Conservation (phyloP, 495 filamentous ascomycete species). For the Sordaria brevicollis region DNA sequence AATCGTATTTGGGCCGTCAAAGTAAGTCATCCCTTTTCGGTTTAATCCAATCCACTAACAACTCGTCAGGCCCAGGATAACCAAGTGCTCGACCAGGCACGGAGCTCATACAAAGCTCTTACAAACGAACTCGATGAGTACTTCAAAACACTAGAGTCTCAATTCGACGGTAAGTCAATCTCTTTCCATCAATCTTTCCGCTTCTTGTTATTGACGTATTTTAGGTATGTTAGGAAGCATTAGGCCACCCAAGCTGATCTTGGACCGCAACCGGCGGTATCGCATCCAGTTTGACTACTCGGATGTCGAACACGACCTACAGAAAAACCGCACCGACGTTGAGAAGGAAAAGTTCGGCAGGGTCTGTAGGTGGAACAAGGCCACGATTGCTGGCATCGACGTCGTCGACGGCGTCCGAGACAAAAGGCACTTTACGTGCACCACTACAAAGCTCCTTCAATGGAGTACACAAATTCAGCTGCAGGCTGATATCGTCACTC, state of each 20-base stretch:
- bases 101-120: constrained; percentile 77
- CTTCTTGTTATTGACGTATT: not conserved
- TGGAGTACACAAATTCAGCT: constrained; percentile 44
- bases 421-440: constrained; percentile 69
- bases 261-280: constrained; percentile 67
- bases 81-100: constrained; percentile 76
- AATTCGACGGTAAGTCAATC: constrained; percentile 18
- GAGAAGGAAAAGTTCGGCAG: not conserved
- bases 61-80: constrained; percentile 61
- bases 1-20: constrained; percentile 90
- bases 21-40: constrained; percentile 29
- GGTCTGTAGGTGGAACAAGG: not conserved
- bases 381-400: constrained; percentile 1
- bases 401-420: constrained; percentile 67
- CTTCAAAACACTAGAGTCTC: constrained; percentile 53
- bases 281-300: constrained; percentile 58
- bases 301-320: constrained; percentile 55
- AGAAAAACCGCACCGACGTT: constrained; percentile 37
- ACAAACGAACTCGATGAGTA: constrained; percentile 66
- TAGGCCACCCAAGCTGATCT: too few relatives aligned
- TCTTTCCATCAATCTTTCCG: constrained; percentile 25
- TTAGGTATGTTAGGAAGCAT: constrained; percentile 33
- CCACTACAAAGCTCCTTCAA: constrained; percentile 75
- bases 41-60: not conserved
- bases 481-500: constrained; percentile 67